These are phyloP conservation scores for Penicillium sumatraense DNA, from an alignment of 2,329 filamentous ascomycete species.

Conservation along the genomic window DNA sequence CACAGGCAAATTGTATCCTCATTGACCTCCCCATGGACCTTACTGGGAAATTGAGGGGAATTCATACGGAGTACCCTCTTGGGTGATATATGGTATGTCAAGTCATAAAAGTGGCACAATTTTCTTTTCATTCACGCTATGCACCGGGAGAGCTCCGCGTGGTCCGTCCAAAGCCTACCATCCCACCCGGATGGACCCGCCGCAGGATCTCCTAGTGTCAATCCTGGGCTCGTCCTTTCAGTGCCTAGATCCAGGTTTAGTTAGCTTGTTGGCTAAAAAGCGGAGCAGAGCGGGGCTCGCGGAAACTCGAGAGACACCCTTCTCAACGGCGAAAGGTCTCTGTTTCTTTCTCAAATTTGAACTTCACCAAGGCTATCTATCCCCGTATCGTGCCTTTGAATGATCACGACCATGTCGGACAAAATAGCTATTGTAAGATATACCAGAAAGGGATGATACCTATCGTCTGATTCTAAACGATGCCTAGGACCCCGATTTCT, in stretches of 20 bases:
- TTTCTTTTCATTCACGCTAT: too few species aligned
- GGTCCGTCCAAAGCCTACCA: not conserved
- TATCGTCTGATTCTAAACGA: not conserved
- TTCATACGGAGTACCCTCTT: too few species aligned
- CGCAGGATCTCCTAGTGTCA: not conserved
- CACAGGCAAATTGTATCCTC: too few species aligned
- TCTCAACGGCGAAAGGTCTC: not conserved
- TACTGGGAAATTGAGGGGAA: too few species aligned
- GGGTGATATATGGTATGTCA: too few species aligned
- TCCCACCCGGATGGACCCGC: not conserved
- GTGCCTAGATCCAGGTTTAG: not conserved
- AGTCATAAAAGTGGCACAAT: too few species aligned
- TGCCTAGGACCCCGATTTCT: not conserved
- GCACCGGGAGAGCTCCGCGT: too few species aligned
- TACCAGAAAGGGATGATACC: not conserved
- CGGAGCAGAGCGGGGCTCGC: not conserved
- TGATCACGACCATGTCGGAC: not conserved
- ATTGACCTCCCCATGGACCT: too few species aligned
- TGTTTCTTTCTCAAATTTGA: not conserved
- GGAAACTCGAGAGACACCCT: not conserved
- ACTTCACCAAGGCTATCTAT: not conserved
- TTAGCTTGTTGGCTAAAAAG: not conserved
- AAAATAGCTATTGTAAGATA: not conserved
- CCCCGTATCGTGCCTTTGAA: not conserved
- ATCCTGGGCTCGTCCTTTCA: not conserved